Base-by-base conservation (phyloP, 805 yeast species). In the Metschnikowia reukaufii region DNA sequence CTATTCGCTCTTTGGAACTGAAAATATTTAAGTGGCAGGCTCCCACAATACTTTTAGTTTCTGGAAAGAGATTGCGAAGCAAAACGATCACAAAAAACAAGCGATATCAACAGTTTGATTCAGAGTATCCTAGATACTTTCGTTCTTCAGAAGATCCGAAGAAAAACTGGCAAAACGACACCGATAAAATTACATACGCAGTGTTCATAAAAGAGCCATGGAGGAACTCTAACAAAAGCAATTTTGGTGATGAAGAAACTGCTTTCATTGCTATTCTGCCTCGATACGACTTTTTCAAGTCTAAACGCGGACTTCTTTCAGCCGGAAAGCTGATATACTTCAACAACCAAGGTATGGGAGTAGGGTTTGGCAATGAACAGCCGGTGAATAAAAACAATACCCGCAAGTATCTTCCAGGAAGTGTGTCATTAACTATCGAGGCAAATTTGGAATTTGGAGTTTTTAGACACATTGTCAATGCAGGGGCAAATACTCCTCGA, bases 1-100 rank as follows among this genome's bases (percentile, higher is more conserved):
- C 96, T 0, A 88, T 91, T 77, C 70, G 96, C 25, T 85, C 96
- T 0, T 77, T 92, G 48, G 96, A 91, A 65, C 78, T 84, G 46
- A 88, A 84, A 52, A 86, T 85, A 0, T 81, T 88, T 70, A 88
- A 90, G 57, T 92, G 97, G 96, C 82, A 80, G 55, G 94, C 96
- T 0, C 96, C 97, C 0, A 80, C 96, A 0, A 62, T 92, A 1
- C 54, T 91, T 7, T 49, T 91, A 0, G 70, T 92, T 0, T 76
- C 81, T 2, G 98, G 97, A 0, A 76, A 73, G 54, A 61, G 80
- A 39, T 61, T 83, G 19, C 61, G 65, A 36, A 43, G 59, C 31
- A 65, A 66, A 46, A 66, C 74, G 0, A 58, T 62, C 8, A 41
- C 59, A 4, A 59, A 68, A 17, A 77, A 72, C 45, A 75, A 68